Base-by-base conservation (phyloP, 2,329 filamentous ascomycete species). In the Alternaria arborescens region DNA sequence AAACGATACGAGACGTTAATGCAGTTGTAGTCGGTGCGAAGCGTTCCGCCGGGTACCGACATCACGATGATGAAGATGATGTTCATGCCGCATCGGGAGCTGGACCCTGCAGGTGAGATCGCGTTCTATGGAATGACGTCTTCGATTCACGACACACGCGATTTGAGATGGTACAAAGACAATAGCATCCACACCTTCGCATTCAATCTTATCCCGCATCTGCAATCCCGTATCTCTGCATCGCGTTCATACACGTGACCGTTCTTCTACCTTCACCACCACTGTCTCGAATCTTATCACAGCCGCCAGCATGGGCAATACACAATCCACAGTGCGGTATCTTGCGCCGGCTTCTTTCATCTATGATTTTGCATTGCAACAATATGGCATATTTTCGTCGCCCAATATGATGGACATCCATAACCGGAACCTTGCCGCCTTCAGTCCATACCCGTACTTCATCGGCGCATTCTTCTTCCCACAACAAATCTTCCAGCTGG, bases 321-420 rank as follows among this genome's bases (percentile, higher is more conserved):
- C 82, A 34, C 81, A 85, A 58, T 84, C 80, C 50, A 86, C 84
- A 1, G 84, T 85, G 52, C 82, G 83, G 64, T 84, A 81, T 69
- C 77, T 87, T 18, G 85, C 85, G 34, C 85, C 86, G 0, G 72
- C 81, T 16, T 84, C 84, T 22, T 88, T 88, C 74, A 52, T 80
- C 18, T 83, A 84, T 72, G 84, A 88, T 75, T 87, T 88, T 67
- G 83, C 82, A 3, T 82, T 84, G 2, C 86, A 88, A 71, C 84
- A 86, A 70, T 88, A 88, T 74, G 86, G 86, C 72, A 83, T 88
- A 73, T 80, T 86, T 32, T 82, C 82, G 36, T 79, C 72, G 0
- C 86, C 86, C 0, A 87, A 84, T 63, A 88, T 88, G 86, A 83
- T 87, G 65, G 83, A 87, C 51, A 79, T 88, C 32, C 85, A 88